These are phyloP conservation scores for Teunomyces kruisii DNA, from an alignment of 805 yeast genomes.

Conservation along the genomic window DNA sequence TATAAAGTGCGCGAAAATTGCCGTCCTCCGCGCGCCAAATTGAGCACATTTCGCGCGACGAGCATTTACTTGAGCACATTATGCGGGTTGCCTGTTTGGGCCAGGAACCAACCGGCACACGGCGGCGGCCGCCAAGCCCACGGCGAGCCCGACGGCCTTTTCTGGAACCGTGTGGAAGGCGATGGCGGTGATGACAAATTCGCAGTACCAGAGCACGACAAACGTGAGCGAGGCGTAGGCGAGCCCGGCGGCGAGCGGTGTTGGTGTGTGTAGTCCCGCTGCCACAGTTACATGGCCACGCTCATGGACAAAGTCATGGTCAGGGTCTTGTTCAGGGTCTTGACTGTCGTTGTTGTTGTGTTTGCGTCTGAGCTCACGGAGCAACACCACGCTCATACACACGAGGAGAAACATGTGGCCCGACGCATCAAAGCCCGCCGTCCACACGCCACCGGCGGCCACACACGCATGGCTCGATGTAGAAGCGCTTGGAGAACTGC, in stretches of 20 bases:
- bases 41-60: background rate
- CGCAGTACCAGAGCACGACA: constrained; percentile 34
- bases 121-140: constrained; percentile 36
- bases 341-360: too few relatives aligned
- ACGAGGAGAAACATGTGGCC: constrained; percentile 52
- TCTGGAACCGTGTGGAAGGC: constrained; percentile 52
- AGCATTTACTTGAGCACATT: background rate
- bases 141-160: constrained; percentile 42
- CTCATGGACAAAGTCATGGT: too few relatives aligned
- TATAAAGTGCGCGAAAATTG: background rate
- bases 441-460: constrained; percentile 39
- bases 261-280: background rate
- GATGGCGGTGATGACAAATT: constrained; percentile 44
- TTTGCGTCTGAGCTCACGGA: constrained; percentile 4
- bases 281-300: too few relatives aligned
- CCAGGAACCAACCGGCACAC: background rate
- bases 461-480: constrained; percentile 9
- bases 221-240: constrained; percentile 12
- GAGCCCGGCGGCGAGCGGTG: background rate
- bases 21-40: background rate
- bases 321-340: too few relatives aligned
- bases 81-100: background rate
- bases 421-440: constrained; percentile 51
- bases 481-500: constrained; percentile 19
- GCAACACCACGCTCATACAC: constrained; percentile 41